Conservation (phyloP, 2,329 filamentous ascomycete genomes). For the Exophiala phaeomuriformis region DNA sequence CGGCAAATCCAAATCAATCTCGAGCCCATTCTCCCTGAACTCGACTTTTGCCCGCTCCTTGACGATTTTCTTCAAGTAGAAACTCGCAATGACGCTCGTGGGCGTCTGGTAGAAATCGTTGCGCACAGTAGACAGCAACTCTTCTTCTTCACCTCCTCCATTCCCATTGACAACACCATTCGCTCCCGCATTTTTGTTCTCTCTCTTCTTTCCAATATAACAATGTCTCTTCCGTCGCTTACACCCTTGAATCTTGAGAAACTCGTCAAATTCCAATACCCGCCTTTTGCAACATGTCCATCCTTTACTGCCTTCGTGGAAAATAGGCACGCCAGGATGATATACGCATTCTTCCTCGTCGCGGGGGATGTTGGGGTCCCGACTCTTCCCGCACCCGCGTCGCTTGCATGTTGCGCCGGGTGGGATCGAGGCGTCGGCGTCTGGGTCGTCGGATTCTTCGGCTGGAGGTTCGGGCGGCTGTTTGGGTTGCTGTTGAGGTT, state of each 20-base stretch:
- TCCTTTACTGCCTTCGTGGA: conserved; percentile 97
- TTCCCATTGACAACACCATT: background rate
- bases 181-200: conserved; percentile 56
- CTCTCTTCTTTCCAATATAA: conserved; percentile 71
- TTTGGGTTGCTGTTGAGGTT: conserved; percentile 39
- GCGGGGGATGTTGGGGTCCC: conserved; percentile 44
- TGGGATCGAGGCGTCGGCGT: conserved; percentile 61
- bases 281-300: conserved; percentile 95
- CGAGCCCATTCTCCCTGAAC: conserved; percentile 49
- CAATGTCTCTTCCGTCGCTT: conserved; percentile 72
- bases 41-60: conserved; percentile 67
- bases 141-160: conserved; percentile 8
- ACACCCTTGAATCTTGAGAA: conserved; percentile 92
- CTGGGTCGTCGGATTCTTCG: conserved; percentile 80
- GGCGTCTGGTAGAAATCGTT: conserved; percentile 94
- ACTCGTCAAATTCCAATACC: conserved; percentile 95
- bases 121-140: conserved; percentile 36
- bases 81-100: conserved; percentile 74
- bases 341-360: conserved; percentile 73
- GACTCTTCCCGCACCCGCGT: conserved; percentile 57
- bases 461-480: conserved; percentile 55
- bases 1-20: conserved; percentile 68
- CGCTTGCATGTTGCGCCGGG: conserved; percentile 70
- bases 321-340: conserved; percentile 84
- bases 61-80: conserved; percentile 96